Evolutionary conservation across 2,329 filamentous ascomycete genomes (phyloP).

Genomic region (Sporothrix variecibatus): DNA sequence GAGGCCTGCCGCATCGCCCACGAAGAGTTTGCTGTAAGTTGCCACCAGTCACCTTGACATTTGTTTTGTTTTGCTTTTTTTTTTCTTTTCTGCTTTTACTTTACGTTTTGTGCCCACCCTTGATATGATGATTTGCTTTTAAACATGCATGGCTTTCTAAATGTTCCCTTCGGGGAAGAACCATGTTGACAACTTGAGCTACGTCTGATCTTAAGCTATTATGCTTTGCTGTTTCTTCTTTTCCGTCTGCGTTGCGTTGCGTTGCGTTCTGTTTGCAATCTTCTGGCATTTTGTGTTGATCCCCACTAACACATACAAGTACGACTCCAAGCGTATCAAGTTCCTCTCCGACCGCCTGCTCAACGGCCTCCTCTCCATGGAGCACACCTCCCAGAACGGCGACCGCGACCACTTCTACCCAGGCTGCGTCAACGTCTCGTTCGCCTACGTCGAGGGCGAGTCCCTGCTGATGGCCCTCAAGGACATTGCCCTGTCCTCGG

Average conservation of each 20-base stretch:
- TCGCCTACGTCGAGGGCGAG: slow-evolving; percentile 97
- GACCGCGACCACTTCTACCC: slow-evolving; percentile 83
- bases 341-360: slow-evolving; percentile 80
- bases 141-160: slow-evolving; percentile 90
- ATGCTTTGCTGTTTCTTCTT: slow-evolving; percentile 23
- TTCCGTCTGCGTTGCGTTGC: background rate
- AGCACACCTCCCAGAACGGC: slow-evolving; percentile 91
- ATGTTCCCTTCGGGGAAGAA: slow-evolving; percentile 60
- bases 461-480: slow-evolving; percentile 97
- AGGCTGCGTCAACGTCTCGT: slow-evolving; percentile 96
- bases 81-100: slow-evolving; percentile 26
- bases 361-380: slow-evolving; percentile 80
- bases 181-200: slow-evolving; percentile 64
- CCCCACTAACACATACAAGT: slow-evolving; percentile 56
- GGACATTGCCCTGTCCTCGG: slow-evolving; percentile 94
- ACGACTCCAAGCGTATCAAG: slow-evolving; percentile 84
- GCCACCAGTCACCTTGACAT: background rate
- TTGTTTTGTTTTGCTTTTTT: background rate
- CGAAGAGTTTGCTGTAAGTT: slow-evolving; percentile 84
- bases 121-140: slow-evolving; percentile 75
- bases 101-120: slow-evolving; percentile 27
- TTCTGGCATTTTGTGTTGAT: slow-evolving; percentile 13
- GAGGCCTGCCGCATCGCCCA: slow-evolving; percentile 92
- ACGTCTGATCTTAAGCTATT: slow-evolving; percentile 53
- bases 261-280: background rate